Base-by-base conservation (phyloP, 2,329 filamentous ascomycete genomes). In the Elsinoe ampelina region DNA sequence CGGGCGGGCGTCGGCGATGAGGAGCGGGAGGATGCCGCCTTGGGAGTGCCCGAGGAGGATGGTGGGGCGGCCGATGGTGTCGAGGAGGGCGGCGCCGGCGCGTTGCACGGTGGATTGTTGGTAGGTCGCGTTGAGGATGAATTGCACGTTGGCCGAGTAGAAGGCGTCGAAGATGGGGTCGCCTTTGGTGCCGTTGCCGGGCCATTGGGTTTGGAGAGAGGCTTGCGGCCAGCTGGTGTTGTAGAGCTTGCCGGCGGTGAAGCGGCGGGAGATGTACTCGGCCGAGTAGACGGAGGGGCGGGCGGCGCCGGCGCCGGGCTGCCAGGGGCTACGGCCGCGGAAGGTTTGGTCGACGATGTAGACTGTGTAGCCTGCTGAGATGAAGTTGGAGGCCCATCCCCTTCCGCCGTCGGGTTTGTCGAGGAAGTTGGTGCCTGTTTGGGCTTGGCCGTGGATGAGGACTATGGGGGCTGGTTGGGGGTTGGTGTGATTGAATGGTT, bases 11-110 rank as follows among this genome's bases (percentile, higher is more conserved):
- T 84, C 80, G 1, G 74, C 76, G 7, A 76, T 70, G 7, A 76
- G 68, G 73, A 73, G 79, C 7, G 70, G 73, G 58, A 73, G 72
- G 10, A 69, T 69, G 0, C 74, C 73, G 3, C 76, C 75, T 13
- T 79, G 72, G 0, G 76, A 78, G 59, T 83, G 76, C 0, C 74
- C 75, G 10, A 83, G 59, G 2, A 81, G 62, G 39, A 78, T 66
- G 0, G 70, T 69, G 0, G 67, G 65, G 2, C 8, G 30, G 2
- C 72, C 75, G 13, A 75, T 74, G 8, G 61, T 63, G 12, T 75
- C 66, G 10, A 81, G 69, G 1, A 80, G 70, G 10, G 32, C 32
- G 2, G 66, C 64, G 6, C 77, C 72, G 0, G 73, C 73, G 10
- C 68, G 60, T 19, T 69, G 68, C 19, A 70, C 67, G 2, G 66